phyloP scores from a whole-genome alignment of 2,329 filamentous ascomycete species.

The Truncatella angustata region DNA sequence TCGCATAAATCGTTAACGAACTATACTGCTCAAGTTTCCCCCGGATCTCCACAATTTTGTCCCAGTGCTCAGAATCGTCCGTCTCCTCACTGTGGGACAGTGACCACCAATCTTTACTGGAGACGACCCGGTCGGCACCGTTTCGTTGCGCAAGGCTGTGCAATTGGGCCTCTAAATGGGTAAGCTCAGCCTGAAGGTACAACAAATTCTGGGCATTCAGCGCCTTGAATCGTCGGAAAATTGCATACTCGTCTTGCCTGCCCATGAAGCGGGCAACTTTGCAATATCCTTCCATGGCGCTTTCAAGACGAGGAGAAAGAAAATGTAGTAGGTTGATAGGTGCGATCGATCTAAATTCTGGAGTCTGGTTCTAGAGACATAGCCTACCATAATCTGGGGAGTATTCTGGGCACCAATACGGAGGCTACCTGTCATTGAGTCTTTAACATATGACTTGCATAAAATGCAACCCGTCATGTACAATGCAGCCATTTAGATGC shows the following conservation, averaged over 20 bases:
- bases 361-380: too few relatives aligned
- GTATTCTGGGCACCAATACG: too few relatives aligned
- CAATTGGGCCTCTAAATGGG: slow-evolving; percentile 21
- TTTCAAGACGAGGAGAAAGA: too few relatives aligned
- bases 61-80: slow-evolving; percentile 9
- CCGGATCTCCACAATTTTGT: slow-evolving; percentile 12
- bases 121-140: neutral
- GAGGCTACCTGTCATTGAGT: too few relatives aligned
- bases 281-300: slow-evolving; percentile 24
- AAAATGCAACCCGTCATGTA: too few relatives aligned
- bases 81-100: slow-evolving; percentile 8
- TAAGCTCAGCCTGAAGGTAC: slow-evolving; percentile 28
- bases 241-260: slow-evolving; percentile 20
- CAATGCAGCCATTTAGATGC: too few relatives aligned
- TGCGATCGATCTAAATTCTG: too few relatives aligned
- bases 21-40: slow-evolving; percentile 13
- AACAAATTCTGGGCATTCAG: slow-evolving; percentile 26
- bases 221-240: slow-evolving; percentile 24
- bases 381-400: too few relatives aligned
- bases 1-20: neutral
- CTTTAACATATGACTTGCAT: too few relatives aligned
- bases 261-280: slow-evolving; percentile 26
- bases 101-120: slow-evolving; percentile 14
- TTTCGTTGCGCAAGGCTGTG: neutral
- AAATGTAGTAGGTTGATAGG: too few relatives aligned